Evolutionary conservation across 2,329 filamentous ascomycete genomes (phyloP), one percentile per base, ranked within the genome.

Genomic region (Aspergillus phoenicis): DNA sequence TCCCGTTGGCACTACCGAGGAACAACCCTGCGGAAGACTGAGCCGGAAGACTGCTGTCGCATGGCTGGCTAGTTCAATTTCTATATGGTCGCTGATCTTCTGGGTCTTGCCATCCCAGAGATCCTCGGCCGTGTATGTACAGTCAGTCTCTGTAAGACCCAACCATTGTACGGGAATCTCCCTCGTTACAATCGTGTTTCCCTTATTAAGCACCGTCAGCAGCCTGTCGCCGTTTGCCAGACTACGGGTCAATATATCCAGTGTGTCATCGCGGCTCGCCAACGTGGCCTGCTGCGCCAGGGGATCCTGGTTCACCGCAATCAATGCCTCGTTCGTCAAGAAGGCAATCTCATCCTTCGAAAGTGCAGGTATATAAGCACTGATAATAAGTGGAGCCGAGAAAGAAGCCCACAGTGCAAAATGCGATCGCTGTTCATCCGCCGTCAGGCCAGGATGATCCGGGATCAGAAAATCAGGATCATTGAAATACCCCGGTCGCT

Each of bases 351-450:
- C 76, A 3, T 74, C 72, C 4, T 69, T 62, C 5, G 69, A 70
- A 5, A 80, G 65, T 4, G 55, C 73, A 1, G 78, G 75, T 7
- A 82, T 74, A 61, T 78, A 75, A 1, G 79, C 77, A 57, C 82
- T 81, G 53, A 84, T 81, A 47, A 84, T 76, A 13, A 85, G 62
- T 1, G 82, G 81, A 10, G 77, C 78, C 55, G 80, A 81, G 58
- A 83, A 75, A 1, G 80, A 80, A 0, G 80, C 78, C 82, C 82
- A 84, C n/a, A 84, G 68, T 1, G 78, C 78, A 56, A 84, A 84
- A 54, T 84, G 82, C 1, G 78, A 79, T 22, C 78, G 73, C 55
- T 78, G 77, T 68, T 84, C 81, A 2, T 74, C 74, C 8, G 71
- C 41, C 0, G 75, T 80, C 28, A 84, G 70, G 17, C 77, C 74